Conservation (phyloP, 257 asterid genomes). For the Penstemon newberryi region DNA sequence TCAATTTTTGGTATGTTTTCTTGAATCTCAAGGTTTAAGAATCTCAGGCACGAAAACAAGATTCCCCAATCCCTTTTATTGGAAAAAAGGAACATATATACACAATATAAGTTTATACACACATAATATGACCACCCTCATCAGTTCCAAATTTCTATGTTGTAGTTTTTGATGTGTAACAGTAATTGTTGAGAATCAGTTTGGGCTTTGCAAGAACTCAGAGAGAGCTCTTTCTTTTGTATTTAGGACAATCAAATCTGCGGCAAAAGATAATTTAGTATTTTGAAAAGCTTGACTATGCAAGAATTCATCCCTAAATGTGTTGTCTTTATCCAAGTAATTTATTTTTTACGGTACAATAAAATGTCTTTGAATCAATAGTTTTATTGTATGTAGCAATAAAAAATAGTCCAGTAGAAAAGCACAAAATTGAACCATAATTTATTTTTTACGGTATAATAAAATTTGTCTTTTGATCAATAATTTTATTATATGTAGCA, state of each 20-base stretch:
- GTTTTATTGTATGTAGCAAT: too few relatives aligned
- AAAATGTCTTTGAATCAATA: too few relatives aligned
- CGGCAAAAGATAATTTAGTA: slow-evolving; percentile 14
- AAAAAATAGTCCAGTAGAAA: too few relatives aligned
- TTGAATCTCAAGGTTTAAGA: slow-evolving; percentile 12
- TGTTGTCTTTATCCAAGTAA: too few relatives aligned
- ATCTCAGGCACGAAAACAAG: background rate
- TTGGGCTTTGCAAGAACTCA: slow-evolving; percentile 38
- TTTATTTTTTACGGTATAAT: too few relatives aligned
- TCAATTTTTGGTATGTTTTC: background rate
- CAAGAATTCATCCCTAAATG: too few relatives aligned
- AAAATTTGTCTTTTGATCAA: too few relatives aligned
- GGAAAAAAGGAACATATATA: slow-evolving; percentile 22
- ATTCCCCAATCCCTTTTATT: background rate
- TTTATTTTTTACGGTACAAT: too few relatives aligned
- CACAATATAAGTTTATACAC: slow-evolving; percentile 4
- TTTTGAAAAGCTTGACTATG: background rate
- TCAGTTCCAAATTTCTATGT: slow-evolving; percentile 4
- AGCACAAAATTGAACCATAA: too few relatives aligned
- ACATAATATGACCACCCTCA: slow-evolving; percentile 6
- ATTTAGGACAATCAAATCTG: slow-evolving; percentile 1
- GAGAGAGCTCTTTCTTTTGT: slow-evolving; percentile 39
- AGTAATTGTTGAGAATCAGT: slow-evolving; percentile 20
- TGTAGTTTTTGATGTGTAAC: slow-evolving; percentile 21
- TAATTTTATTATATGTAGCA: too few relatives aligned